These are phyloP conservation scores for Coemansia sp. DNA, from an alignment of 192 early-diverging fungal species.

Conservation along the genomic window DNA sequence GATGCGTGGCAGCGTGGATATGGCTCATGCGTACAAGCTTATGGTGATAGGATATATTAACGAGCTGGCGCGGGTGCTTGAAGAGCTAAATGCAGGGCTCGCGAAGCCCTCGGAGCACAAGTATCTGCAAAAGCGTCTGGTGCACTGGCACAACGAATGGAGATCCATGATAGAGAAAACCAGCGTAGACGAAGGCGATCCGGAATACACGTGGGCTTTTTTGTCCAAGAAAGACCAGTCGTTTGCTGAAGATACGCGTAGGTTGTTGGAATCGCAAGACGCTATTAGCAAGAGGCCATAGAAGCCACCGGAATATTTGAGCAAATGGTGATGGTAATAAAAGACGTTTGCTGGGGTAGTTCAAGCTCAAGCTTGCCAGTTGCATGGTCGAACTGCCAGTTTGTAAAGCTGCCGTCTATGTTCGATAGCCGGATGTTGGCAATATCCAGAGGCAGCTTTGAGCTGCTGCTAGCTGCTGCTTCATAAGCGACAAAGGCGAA, in stretches of 20 bases:
- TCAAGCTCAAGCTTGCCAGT: conserved; percentile 8
- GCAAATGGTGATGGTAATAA: background rate
- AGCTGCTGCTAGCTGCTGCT: background rate
- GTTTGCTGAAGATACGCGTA: too few species aligned
- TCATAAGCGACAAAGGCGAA: conserved; percentile 18
- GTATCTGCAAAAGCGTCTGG: conserved; percentile 18
- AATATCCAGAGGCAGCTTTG: conserved; percentile 6
- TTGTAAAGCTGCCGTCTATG: background rate
- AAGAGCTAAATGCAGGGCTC: background rate
- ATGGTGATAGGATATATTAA: conserved; percentile 37
- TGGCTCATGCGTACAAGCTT: conserved; percentile 31
- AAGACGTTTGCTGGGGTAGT: background rate
- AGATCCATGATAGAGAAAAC: background rate
- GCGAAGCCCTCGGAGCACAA: background rate
- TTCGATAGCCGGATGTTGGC: conserved; percentile 19
- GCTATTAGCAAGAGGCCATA: too few species aligned
- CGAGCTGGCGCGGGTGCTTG: conserved; percentile 13
- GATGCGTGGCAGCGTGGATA: conserved; percentile 7
- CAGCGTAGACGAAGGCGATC: background rate
- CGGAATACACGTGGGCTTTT: background rate
- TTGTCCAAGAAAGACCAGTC: too few species aligned
- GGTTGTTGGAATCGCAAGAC: too few species aligned
- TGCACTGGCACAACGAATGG: conserved; percentile 34
- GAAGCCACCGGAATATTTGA: background rate
- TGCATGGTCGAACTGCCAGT: conserved; percentile 9